phyloP scores from a whole-genome alignment of 495 filamentous ascomycete species.

The Penicillium dipodomyicola region DNA sequence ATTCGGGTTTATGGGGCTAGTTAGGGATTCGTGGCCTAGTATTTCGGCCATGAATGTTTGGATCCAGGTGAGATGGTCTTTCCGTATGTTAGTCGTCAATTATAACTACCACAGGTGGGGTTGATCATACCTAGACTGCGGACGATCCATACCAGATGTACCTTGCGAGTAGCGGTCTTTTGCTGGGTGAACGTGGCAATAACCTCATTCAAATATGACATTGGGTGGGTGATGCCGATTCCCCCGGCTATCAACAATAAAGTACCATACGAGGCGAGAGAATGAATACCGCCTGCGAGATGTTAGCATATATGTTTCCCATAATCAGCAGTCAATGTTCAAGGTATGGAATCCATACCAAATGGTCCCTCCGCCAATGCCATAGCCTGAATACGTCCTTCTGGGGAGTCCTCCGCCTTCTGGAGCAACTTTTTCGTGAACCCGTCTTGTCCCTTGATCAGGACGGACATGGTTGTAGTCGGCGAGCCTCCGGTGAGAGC shows the following conservation, averaged over 20 bases:
- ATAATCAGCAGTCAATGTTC: neutral
- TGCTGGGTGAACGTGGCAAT: slow-evolving; percentile 39
- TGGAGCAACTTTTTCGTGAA: slow-evolving; percentile 52
- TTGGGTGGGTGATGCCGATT: slow-evolving; percentile 59
- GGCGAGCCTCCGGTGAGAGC: slow-evolving; percentile 32
- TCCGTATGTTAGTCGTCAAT: slow-evolving; percentile 3
- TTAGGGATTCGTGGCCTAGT: slow-evolving; percentile 35
- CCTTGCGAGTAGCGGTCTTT: slow-evolving; percentile 43
- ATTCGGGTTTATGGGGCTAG: slow-evolving; percentile 21
- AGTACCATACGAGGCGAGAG: slow-evolving; percentile 52
- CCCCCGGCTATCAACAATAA: slow-evolving; percentile 56
- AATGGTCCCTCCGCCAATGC: slow-evolving; percentile 58
- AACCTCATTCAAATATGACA: slow-evolving; percentile 53
- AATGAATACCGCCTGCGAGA: slow-evolving; percentile 44
- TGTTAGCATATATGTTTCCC: neutral
- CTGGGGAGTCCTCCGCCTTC: slow-evolving; percentile 39
- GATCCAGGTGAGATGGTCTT: slow-evolving; percentile 46
- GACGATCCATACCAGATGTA: slow-evolving; percentile 43
- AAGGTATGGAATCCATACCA: slow-evolving; percentile 31
- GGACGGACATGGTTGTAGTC: slow-evolving; percentile 47
- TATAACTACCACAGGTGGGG: neutral
- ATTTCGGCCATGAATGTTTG: slow-evolving; percentile 45
- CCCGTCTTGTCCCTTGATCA: slow-evolving; percentile 54
- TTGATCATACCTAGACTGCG: slow-evolving; percentile 35
- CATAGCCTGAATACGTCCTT: slow-evolving; percentile 42